Evolutionary conservation across 352 stramenopile species (phyloP).

Genomic region (Phytophthora boehmeriae): DNA sequence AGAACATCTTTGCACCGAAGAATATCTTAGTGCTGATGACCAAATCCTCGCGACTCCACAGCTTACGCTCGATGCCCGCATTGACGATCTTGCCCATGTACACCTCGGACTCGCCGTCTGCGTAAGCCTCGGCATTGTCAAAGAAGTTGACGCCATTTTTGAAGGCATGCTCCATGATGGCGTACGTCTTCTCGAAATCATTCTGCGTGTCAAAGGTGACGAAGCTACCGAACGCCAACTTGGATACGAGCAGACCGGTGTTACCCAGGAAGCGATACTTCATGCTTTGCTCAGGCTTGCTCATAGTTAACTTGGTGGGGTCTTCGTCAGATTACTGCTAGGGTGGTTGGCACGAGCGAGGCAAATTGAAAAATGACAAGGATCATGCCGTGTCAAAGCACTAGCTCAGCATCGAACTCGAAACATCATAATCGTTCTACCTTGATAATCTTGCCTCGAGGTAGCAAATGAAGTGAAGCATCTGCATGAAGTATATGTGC

Average conservation of each 20-base stretch:
- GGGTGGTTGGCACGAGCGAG: constrained; percentile 6
- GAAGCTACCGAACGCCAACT: constrained; percentile 52
- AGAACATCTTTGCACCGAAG: constrained; percentile 30
- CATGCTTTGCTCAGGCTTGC: constrained; percentile 32
- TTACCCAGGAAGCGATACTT: constrained; percentile 61
- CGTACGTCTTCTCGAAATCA: constrained; percentile 50
- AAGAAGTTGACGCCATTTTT: constrained; percentile 69
- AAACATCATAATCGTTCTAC: background rate
- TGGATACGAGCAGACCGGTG: constrained; percentile 49
- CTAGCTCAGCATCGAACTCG: too few relatives aligned
- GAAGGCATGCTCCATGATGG: constrained; percentile 48
- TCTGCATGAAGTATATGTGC: too few relatives aligned
- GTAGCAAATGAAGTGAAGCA: too few relatives aligned
- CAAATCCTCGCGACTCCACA: constrained; percentile 51
- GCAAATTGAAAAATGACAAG: constrained; percentile 19
- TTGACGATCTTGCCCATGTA: constrained; percentile 59
- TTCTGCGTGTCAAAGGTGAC: constrained; percentile 50
- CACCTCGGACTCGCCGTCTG: constrained; percentile 39
- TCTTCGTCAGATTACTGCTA: background rate
- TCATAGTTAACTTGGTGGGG: constrained; percentile 28
- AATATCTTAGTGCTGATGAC: constrained; percentile 71
- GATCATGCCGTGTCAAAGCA: background rate
- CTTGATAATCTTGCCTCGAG: too few relatives aligned
- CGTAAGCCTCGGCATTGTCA: constrained; percentile 60
- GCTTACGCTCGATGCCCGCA: constrained; percentile 37